Base-by-base conservation (phyloP, 768 basidiomycete genomes). In the Rhodotorula taiwanensis region DNA sequence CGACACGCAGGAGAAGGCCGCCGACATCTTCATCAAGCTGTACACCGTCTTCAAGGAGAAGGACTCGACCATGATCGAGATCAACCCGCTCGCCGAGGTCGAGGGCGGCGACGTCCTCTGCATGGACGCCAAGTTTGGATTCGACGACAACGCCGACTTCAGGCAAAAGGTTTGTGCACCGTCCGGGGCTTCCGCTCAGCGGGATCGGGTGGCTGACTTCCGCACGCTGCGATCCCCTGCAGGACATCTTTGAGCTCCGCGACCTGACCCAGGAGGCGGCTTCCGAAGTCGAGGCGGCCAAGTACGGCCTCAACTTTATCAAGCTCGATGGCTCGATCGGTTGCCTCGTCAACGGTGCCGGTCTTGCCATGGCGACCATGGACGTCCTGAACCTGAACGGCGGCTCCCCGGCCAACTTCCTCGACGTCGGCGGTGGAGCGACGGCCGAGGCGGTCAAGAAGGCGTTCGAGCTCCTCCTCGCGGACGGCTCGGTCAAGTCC, bases 41-140 rank as follows among this genome's bases (percentile, higher is more conserved):
- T 97, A 95, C 80, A 86, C 83, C 73, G 86, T 99, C 74, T 98
- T 95, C 83, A 95, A 91, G 78, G 93, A 97, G 62, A 98, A 93
- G 80, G 95, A 99, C 75, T 92, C 95, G 2, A 98, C 94, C 20
- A 95, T 98, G 77, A 95, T 99, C 72, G 95, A 99, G 79, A 99
- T 99, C 76, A 99, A 99, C 79, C 95, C 95, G 25, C 81, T 99
- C 81, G 89, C 91, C 3, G 85, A 97, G 77, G 87, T 93, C 33
- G 81, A 79, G 20, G 92, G 97, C 72, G 95, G 95, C 13, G 82
- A 82, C 64, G 93, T 99, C 55, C 84, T 98, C 53, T 98, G 94
- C 80, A 98, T 99, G 95, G 95, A 99, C 76, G 95, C 95, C 76
- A 99, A 99, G 77, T 90, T 98, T 66, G 91, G 92, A n/a, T 99